Evolutionary conservation across 169 alveolate genomes (phyloP).

Genomic region (Plasmodium gaboni): DNA sequence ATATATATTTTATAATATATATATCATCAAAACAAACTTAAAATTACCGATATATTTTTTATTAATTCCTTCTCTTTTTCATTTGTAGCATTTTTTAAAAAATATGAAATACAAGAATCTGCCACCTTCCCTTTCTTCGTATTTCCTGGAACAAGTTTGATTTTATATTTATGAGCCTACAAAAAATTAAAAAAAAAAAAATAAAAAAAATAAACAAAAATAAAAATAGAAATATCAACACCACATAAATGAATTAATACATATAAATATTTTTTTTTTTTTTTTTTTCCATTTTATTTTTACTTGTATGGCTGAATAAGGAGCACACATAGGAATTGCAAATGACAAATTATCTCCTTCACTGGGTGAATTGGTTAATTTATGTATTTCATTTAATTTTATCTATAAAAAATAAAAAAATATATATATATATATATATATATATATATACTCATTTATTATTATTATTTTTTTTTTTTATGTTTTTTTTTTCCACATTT

Average conservation of each 20-base stretch:
- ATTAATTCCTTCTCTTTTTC: slow-evolving; percentile 58
- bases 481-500: not conserved
- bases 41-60: slow-evolving; percentile 49
- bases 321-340: slow-evolving; percentile 76
- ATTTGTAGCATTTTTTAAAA: slow-evolving; percentile 30
- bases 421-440: slow-evolving; percentile 2
- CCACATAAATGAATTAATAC: not conserved
- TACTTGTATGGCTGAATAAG: slow-evolving; percentile 67
- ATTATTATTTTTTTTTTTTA: not conserved
- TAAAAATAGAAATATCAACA: not conserved
- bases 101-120: slow-evolving; percentile 50
- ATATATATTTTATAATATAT: not conserved
- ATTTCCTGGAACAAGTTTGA: slow-evolving; percentile 85
- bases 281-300: not conserved
- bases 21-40: not conserved
- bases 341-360: slow-evolving; percentile 43
- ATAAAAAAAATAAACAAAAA: not conserved
- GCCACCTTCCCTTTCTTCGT: slow-evolving; percentile 86
- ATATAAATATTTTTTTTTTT: no score
- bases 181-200: slow-evolving; percentile 4
- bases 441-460: not conserved
- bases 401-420: slow-evolving; percentile 7
- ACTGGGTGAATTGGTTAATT: slow-evolving; percentile 37
- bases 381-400: slow-evolving; percentile 53
- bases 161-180: slow-evolving; percentile 43